These are phyloP conservation scores for Coemansia sp. DNA, from an alignment of 192 early-diverging fungal genomes.

Conservation along the genomic window DNA sequence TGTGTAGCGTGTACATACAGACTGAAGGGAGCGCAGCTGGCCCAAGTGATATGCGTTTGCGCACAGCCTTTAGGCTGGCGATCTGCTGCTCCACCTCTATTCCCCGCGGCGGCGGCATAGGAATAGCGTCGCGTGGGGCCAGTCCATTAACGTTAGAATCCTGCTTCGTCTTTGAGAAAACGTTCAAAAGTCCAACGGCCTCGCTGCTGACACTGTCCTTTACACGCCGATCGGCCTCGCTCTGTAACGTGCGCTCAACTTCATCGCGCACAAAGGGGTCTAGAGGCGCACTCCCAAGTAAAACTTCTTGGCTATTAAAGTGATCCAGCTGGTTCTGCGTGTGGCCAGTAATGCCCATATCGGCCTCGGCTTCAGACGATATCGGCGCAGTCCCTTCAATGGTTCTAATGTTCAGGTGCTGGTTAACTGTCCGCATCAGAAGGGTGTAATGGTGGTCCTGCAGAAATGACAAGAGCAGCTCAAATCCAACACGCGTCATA, in stretches of 20 bases:
- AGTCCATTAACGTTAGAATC: conserved; percentile 64
- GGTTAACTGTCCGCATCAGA: conserved; percentile 87
- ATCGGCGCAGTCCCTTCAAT: conserved; percentile 38
- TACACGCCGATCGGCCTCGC: conserved; percentile 55
- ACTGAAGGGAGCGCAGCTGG: conserved; percentile 76
- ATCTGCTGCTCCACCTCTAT: conserved; percentile 77
- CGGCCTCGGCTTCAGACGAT: conserved; percentile 51
- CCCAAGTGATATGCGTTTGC: conserved; percentile 70
- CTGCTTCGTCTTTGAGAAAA: conserved; percentile 61
- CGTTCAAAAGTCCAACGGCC: conserved; percentile 54
- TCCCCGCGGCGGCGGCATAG: conserved; percentile 59
- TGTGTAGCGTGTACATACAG: conserved; percentile 95
- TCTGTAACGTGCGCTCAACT: conserved; percentile 74
- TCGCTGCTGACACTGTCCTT: conserved; percentile 26
- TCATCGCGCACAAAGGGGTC: conserved; percentile 77
- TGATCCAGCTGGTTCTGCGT: conserved; percentile 67
- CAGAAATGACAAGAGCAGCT: conserved; percentile 86
- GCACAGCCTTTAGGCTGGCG: conserved; percentile 71
- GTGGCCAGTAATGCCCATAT: conserved; percentile 74
- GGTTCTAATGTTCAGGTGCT: conserved; percentile 77
- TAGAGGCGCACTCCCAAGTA: conserved; percentile 69
- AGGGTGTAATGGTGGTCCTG: conserved; percentile 90
- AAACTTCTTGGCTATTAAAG: conserved; percentile 79
- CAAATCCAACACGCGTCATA: conserved; percentile 84
- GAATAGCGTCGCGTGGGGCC: conserved; percentile 37